Conservation (phyloP, 2,329 filamentous ascomycete species). For the Botrytis hyacinthi region DNA sequence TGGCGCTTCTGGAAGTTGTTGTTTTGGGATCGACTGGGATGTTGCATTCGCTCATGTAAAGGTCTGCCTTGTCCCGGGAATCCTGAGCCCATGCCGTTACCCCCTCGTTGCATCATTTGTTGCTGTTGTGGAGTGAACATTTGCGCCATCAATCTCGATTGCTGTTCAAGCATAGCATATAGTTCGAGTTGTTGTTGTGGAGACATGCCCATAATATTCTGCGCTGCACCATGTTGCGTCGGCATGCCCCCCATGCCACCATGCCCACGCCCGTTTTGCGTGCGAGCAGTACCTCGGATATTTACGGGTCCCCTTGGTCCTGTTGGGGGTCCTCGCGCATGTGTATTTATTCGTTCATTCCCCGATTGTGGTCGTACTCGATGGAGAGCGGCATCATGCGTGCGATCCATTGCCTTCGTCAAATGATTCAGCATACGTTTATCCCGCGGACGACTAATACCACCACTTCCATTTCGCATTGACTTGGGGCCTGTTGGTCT, state of each 20-base stretch:
- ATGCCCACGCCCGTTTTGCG: slow-evolving; percentile 49
- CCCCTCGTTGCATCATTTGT: slow-evolving; percentile 32
- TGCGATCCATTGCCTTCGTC: slow-evolving; percentile 77
- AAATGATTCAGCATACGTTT: slow-evolving; percentile 85
- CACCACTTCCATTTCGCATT: slow-evolving; percentile 70
- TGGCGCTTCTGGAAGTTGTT: slow-evolving; percentile 28
- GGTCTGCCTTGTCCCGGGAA: slow-evolving; percentile 49
- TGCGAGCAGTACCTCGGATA: slow-evolving; percentile 38
- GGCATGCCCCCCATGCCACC: slow-evolving; percentile 45
- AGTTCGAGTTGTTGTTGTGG: slow-evolving; percentile 71
- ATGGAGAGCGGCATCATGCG: slow-evolving; percentile 72
- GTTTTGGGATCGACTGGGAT: slow-evolving; percentile 29
- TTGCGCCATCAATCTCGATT: slow-evolving; percentile 81
- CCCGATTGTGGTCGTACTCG: slow-evolving; percentile 71
- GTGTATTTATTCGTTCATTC: slow-evolving; percentile 77
- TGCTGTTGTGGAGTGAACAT: slow-evolving; percentile 52
- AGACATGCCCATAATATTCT: slow-evolving; percentile 54
- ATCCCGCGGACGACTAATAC: slow-evolving; percentile 56
- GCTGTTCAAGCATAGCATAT: slow-evolving; percentile 78
- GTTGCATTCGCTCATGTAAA: slow-evolving; percentile 71
- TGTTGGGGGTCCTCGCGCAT: slow-evolving; percentile 67
- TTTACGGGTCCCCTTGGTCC: slow-evolving; percentile 59
- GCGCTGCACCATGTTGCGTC: slow-evolving; percentile 42
- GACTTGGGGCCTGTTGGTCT: slow-evolving; percentile 94
- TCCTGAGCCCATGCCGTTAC: slow-evolving; percentile 50